Base-by-base conservation (phyloP, 2,329 filamentous ascomycete species). In the Fusarium hostae region DNA sequence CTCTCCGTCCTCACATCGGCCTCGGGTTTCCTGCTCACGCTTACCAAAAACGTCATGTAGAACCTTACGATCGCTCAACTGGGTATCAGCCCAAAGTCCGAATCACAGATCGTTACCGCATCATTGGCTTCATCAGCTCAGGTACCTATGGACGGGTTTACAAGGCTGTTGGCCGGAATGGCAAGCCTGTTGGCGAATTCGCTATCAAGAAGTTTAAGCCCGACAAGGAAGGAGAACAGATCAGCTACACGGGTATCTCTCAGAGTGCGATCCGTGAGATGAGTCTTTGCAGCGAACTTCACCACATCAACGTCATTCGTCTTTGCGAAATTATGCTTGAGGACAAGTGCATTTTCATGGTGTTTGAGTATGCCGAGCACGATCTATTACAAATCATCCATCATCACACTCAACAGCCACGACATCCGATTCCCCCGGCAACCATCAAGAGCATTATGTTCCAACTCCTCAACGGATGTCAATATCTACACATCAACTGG, bases 151-250 rank as follows among this genome's bases (percentile, higher is more conserved):
- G 96, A 39, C 92, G 96, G 35, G 96, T 99, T 11, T 99, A 98
- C 88, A 99, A 99, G 80, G 96, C 96, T 22, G 86, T 94, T 45
- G 90, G 93, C 75, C 90, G 91, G 72, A 66, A 84, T 63, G 72
- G 72, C 50, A 77, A 77, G 48, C 73, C 77, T 89, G 90, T 76
- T 85, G 91, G 80, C 70, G 94, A 97, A 78, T 98, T 97, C 79
- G 96, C 96, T 76, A 99, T 99, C 85, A 99, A 99, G 81, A 99
- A 99, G 89, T 97, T 98, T 89, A 98, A 98, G 85, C 95, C 95
- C 11, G 96, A 99, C 82, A 99, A 98, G 84, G 96, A 99, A 83
- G 96, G 96, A 63, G 96, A 99, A 81, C 89, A 92, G 76, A 86
- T 98, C 50, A 93, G 97, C 77, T 99, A 99, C 82, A 98, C 96